Evolutionary conservation across 345 rosid genomes (phyloP).

Genomic region (Leavenworthia alabamica): DNA sequence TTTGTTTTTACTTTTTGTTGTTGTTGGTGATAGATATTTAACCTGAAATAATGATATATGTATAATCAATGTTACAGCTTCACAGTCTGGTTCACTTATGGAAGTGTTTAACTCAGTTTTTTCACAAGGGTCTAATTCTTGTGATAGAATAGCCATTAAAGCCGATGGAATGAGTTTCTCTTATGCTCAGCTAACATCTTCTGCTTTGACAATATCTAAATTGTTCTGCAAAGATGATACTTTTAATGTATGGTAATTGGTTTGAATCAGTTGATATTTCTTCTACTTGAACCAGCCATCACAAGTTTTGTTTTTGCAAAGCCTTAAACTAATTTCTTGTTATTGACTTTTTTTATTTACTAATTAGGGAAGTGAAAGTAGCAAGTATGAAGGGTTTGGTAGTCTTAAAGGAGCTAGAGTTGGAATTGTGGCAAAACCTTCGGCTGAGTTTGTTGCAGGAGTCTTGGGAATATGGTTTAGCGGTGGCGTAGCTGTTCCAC

Average conservation of each 20-base stretch:
- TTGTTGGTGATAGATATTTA: no score
- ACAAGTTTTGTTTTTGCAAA: neutral
- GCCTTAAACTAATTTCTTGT: neutral
- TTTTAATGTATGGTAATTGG: slow-evolving; percentile 45
- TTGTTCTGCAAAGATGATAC: slow-evolving; percentile 39
- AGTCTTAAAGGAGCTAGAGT: slow-evolving; percentile 77
- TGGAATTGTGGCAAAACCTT: slow-evolving; percentile 96
- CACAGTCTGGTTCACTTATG: slow-evolving; percentile 49
- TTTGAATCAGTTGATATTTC: no score
- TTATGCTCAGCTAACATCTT: slow-evolving; percentile 60
- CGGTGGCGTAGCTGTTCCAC: slow-evolving; percentile 97
- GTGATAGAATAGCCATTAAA: slow-evolving; percentile 61
- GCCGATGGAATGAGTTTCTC: slow-evolving; percentile 68
- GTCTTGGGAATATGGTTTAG: slow-evolving; percentile 88
- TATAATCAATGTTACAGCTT: slow-evolving; percentile 36
- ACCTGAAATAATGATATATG: slow-evolving; percentile 5
- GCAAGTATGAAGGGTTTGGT: slow-evolving; percentile 31
- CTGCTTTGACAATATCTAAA: slow-evolving; percentile 53
- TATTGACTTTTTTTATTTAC: neutral
- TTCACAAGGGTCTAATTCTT: slow-evolving; percentile 45
- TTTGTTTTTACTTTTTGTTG: neutral
- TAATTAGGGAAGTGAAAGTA: slow-evolving; percentile 28
- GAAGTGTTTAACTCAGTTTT: slow-evolving; percentile 68
- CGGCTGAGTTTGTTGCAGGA: slow-evolving; percentile 91
- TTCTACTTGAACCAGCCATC: neutral